A percentile compares a stretch with the other conserved stretches of the same genome.
These are phyloP conservation scores for Trichoderma koningiopsis DNA, from an alignment of 2,329 filamentous ascomycete genomes.

Conservation along the genomic window DNA sequence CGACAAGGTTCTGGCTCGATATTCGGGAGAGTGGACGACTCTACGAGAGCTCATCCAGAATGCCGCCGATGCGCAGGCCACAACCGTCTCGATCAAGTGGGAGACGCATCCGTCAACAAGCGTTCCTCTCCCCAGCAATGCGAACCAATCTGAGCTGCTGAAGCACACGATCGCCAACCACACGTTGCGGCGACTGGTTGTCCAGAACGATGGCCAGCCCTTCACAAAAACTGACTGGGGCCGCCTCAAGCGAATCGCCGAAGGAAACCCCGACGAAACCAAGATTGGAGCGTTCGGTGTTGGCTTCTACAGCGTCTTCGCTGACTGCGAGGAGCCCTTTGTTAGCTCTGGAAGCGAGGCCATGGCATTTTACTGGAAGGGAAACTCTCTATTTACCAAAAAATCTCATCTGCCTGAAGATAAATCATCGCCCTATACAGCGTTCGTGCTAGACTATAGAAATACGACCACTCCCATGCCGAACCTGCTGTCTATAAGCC, in stretches of 20 bases:
- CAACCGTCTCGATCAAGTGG: slow-evolving; percentile 85
- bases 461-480: slow-evolving; percentile 86
- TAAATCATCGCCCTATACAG: slow-evolving; percentile 71
- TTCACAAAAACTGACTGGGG: slow-evolving; percentile 93
- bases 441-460: slow-evolving; percentile 93
- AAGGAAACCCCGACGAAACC: slow-evolving; percentile 97
- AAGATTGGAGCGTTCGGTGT: slow-evolving; percentile 99
- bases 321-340: slow-evolving; percentile 97
- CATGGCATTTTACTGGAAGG: slow-evolving; percentile 99
- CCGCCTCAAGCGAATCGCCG: slow-evolving; percentile 92
- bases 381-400: slow-evolving; percentile 93
- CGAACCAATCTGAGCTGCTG: slow-evolving; percentile 69
- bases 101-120: slow-evolving; percentile 84
- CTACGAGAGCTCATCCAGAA: slow-evolving; percentile 96
- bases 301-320: slow-evolving; percentile 97
- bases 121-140: slow-evolving; percentile 67
- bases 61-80: slow-evolving; percentile 93
- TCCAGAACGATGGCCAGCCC: slow-evolving; percentile 87
- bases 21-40: slow-evolving; percentile 91
- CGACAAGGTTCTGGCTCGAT: slow-evolving; percentile 94
- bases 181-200: slow-evolving; percentile 82
- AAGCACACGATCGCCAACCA: slow-evolving; percentile 85
- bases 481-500: slow-evolving; percentile 79
- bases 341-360: slow-evolving; percentile 89
- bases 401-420: slow-evolving; percentile 72